These are phyloP conservation scores for Termitomyces sp. DNA, from an alignment of 1,284 basidiomycete species.

Conservation along the genomic window DNA sequence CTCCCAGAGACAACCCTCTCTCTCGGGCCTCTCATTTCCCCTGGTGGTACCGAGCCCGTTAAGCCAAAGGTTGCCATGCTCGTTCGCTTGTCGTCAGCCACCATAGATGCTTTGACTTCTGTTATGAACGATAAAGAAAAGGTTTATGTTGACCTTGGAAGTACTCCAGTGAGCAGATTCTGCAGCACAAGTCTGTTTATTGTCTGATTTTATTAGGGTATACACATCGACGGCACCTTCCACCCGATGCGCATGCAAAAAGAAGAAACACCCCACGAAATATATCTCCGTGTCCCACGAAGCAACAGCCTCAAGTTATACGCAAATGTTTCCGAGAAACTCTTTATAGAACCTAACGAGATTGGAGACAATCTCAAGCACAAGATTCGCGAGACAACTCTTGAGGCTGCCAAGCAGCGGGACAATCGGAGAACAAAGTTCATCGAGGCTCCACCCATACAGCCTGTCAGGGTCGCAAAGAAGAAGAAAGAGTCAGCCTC, in stretches of 20 bases:
- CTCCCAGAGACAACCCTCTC: conserved; percentile 53
- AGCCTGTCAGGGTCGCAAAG: conserved; percentile 27
- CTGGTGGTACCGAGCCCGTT: conserved; percentile 48
- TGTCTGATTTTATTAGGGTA: conserved; percentile 39
- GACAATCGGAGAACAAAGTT: conserved; percentile 46
- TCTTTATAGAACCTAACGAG: conserved; percentile 53
- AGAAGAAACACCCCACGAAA: conserved; percentile 58
- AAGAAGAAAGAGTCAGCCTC: conserved; percentile 28
- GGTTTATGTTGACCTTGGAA: conserved; percentile 57
- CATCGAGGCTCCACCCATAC: conserved; percentile 38
- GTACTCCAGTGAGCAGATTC: conserved; percentile 42
- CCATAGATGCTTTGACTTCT: conserved; percentile 57
- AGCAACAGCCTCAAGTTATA: conserved; percentile 60
- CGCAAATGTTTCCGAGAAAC: conserved; percentile 64
- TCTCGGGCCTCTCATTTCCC: conserved; percentile 49
- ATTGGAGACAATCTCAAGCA: conserved; percentile 46
- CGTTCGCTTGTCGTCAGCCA: conserved; percentile 64
- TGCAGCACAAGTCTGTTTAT: conserved; percentile 3
- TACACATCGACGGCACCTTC: conserved; percentile 57
- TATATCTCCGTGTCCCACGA: conserved; percentile 61
- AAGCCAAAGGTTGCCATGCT: conserved; percentile 68
- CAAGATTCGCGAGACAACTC: conserved; percentile 51
- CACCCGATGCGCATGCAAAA: conserved; percentile 50
- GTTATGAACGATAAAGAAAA: conserved; percentile 29
- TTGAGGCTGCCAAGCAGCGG: conserved; percentile 52